Evolutionary conservation across 2,329 filamentous ascomycete species (phyloP), one percentile per base, ranked within the genome.

Genomic region (Thielaviopsis ethacetica): DNA sequence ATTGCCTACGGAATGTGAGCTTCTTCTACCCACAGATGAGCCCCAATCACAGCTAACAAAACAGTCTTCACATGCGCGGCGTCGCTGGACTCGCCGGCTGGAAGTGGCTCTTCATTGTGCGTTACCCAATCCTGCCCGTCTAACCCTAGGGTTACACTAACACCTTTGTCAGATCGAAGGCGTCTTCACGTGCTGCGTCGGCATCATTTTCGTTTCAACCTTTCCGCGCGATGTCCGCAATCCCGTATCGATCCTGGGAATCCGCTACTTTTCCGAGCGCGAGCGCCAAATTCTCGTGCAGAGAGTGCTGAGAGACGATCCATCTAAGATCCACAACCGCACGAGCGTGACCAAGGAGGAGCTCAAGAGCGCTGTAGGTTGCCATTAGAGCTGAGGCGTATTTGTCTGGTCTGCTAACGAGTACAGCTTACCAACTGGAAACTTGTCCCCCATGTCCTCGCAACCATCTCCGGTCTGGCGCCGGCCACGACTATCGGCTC

Each of bases 1-100:
- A 67, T 75, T 19, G 73, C 72, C 1, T 75, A 73, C 49, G 73
- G 70, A 49, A 61, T 61, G 58, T 60, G 47, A 51, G 59, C 13
- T n/a, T 17, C 15, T 34, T 10, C 30, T 34, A 9, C 30, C 30
- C 30, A 34, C 10, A 34, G 7, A 10, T 34, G 7, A 34, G 2
- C 30, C 7, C 10, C 30, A 34, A 34, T 6, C 5, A 34, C 10
- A 44, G 49, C 27, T 47, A 13, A 49, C 3, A 13, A 17, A 2
- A 12, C n/a, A 68, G 66, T 27, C 47, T 70, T 6, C 68, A 69
- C 30, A 68, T 71, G 66, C 61, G 68, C 53, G 68, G 68, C 1
- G 56, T 69, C n/a, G 52, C 62, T 0, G 66, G 65, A 0, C 63
- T 70, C 2, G 59, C 64, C 6, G 68, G 69, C 3, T 71, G 69